These are phyloP conservation scores for Lentinula aciculospora DNA, from an alignment of 768 basidiomycete genomes.

Conservation along the genomic window DNA sequence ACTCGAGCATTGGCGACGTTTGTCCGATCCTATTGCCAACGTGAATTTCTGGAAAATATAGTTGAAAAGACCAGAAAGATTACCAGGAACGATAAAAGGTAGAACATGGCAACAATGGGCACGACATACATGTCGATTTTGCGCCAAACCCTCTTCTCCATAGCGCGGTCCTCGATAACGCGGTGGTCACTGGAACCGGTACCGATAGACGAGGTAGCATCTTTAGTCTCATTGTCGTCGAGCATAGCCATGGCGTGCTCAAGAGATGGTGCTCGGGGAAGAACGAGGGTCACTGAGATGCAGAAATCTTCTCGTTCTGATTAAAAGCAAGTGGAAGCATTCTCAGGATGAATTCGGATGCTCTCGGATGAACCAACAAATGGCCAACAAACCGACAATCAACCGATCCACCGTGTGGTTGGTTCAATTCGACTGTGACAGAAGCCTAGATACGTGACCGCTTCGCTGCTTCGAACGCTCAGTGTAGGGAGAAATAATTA, in stretches of 20 bases:
- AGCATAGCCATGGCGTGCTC: not conserved
- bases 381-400: not conserved
- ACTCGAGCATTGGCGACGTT: slow-evolving; percentile 59
- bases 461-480: too few species aligned
- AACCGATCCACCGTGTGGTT: not conserved
- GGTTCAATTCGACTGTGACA: not conserved
- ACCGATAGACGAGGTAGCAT: not conserved
- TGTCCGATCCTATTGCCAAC: slow-evolving; percentile 35
- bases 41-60: not conserved
- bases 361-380: too few species aligned
- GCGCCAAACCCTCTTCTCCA: slow-evolving; percentile 23
- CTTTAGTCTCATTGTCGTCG: not conserved
- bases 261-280: not conserved
- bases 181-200: not conserved
- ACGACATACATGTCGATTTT: slow-evolving; percentile 32
- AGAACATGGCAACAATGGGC: slow-evolving; percentile 30
- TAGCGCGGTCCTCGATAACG: not conserved
- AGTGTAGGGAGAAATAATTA: not conserved
- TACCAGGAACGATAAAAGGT: slow-evolving; percentile 43
- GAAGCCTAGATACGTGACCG: not conserved
- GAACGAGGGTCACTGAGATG: not conserved
- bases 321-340: not conserved
- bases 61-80: not conserved
- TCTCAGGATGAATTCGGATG: not conserved
- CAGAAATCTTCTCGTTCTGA: not conserved